phyloP scores from a whole-genome alignment of 2,329 filamentous ascomycete species.

The Verruconis gallopava region DNA sequence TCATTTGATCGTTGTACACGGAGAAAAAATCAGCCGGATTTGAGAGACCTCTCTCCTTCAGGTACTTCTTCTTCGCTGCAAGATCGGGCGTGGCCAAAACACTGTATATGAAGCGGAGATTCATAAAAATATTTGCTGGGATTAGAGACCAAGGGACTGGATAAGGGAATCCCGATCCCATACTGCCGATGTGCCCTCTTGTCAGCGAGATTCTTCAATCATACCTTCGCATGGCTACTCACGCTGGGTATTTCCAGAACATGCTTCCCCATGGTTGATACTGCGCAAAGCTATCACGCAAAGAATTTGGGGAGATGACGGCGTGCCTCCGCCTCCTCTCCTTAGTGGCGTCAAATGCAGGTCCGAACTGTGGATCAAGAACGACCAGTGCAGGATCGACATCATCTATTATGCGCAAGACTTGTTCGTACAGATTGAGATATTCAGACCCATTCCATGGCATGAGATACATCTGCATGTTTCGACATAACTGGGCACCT shows the following conservation, averaged over 20 bases:
- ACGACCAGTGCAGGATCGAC: slow-evolving; percentile 23
- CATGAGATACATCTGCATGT: background rate
- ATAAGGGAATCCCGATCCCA: too few species aligned
- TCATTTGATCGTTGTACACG: slow-evolving; percentile 4
- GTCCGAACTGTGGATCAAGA: slow-evolving; percentile 29
- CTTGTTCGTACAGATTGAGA: slow-evolving; percentile 17
- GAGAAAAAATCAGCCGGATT: slow-evolving; percentile 6
- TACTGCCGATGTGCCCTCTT: too few species aligned
- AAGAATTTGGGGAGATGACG: slow-evolving; percentile 33
- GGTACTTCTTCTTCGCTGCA: slow-evolving; percentile 15
- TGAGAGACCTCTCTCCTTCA: background rate
- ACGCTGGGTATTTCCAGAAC: slow-evolving; percentile 29
- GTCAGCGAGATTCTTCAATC: too few species aligned
- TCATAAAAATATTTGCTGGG: slow-evolving; percentile 30
- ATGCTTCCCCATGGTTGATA: slow-evolving; percentile 25
- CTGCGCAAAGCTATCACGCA: slow-evolving; percentile 28
- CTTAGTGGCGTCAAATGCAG: slow-evolving; percentile 31
- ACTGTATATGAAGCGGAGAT: slow-evolving; percentile 18
- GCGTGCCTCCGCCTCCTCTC: slow-evolving; percentile 20
- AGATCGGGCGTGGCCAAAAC: slow-evolving; percentile 14
- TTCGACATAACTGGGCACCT: background rate
- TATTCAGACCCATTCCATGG: slow-evolving; percentile 16
- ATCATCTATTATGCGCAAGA: slow-evolving; percentile 17
- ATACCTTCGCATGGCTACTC: too few species aligned
- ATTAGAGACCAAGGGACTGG: slow-evolving; percentile 34